Conservation (phyloP, 768 basidiomycete genomes). For the Suillus fuscotomentosus region DNA sequence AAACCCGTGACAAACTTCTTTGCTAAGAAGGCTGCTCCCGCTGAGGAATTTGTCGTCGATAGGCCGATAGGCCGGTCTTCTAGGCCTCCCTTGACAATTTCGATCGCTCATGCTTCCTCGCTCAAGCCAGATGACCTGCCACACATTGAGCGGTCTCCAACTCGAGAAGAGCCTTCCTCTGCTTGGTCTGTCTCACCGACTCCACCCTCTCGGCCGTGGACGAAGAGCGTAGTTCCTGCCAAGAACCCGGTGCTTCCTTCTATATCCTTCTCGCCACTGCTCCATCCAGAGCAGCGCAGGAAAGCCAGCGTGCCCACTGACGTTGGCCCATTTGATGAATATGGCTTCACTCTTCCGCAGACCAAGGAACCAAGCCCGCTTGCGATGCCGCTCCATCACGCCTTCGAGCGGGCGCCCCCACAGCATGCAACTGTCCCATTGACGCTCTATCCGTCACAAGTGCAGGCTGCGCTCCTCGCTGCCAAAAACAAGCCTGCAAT, state of each 20-base stretch:
- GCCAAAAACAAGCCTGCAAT: neutral
- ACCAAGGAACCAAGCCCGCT: slow-evolving; percentile 24
- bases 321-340: slow-evolving; percentile 28
- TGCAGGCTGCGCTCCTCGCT: slow-evolving; percentile 14
- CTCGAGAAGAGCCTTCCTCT: slow-evolving; percentile 24
- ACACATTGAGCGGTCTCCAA: slow-evolving; percentile 27
- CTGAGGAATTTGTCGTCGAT: slow-evolving; percentile 20
- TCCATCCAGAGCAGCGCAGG: slow-evolving; percentile 29
- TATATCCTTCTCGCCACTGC: slow-evolving; percentile 33
- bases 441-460: slow-evolving; percentile 15
- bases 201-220: slow-evolving; percentile 25
- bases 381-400: slow-evolving; percentile 43
- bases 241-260: slow-evolving; percentile 34
- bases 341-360: slow-evolving; percentile 21
- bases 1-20: slow-evolving; percentile 33
- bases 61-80: slow-evolving; percentile 15
- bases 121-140: slow-evolving; percentile 25
- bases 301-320: slow-evolving; percentile 37
- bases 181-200: slow-evolving; percentile 32
- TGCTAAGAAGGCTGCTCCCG: slow-evolving; percentile 18
- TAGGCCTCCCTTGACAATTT: slow-evolving; percentile 41
- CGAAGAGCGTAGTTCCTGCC: slow-evolving; percentile 19
- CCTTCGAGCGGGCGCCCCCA: slow-evolving; percentile 26
- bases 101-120: slow-evolving; percentile 38
- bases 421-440: slow-evolving; percentile 17